Conservation (phyloP, 2,329 filamentous ascomycete genomes). For the Leptographium lundbergii region DNA sequence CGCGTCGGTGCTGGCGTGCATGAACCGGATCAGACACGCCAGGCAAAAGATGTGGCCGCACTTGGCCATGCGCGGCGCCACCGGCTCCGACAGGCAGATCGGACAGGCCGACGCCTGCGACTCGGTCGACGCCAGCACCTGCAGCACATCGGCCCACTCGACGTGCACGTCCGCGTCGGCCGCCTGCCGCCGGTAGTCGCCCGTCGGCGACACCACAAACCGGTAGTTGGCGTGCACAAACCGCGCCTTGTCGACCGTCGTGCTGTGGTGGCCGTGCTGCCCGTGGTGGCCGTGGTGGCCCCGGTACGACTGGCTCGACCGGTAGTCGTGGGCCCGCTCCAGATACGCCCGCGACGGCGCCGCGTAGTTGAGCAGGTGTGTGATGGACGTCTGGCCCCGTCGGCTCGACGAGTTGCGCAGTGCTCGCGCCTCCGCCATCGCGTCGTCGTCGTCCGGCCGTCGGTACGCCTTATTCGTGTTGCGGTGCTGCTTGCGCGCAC, state of each 20-base stretch:
- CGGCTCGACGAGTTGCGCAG: conserved; percentile 50
- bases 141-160: conserved; percentile 82
- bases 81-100: conserved; percentile 85
- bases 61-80: conserved; percentile 90
- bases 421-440: conserved; percentile 63
- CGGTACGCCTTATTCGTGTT: conserved; percentile 18
- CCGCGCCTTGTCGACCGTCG: conserved; percentile 74
- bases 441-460: conserved; percentile 65
- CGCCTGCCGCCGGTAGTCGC: conserved; percentile 68
- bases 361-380: conserved; percentile 87
- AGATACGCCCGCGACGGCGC: conserved; percentile 61
- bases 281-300: conserved; percentile 31
- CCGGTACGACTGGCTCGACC: conserved; percentile 27
- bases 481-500: conserved; percentile 69
- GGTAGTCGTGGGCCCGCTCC: conserved; percentile 29
- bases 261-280: conserved; percentile 66
- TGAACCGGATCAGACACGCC: conserved; percentile 85
- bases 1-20: conserved; percentile 68
- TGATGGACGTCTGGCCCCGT: conserved; percentile 92
- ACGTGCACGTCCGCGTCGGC: conserved; percentile 78
- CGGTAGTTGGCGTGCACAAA: conserved; percentile 93
- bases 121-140: conserved; percentile 80
- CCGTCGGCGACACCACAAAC: conserved; percentile 79
- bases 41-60: conserved; percentile 97
- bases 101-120: conserved; percentile 84